Base-by-base conservation (phyloP, 495 filamentous ascomycete species). In the Trichoderma gamsii region DNA sequence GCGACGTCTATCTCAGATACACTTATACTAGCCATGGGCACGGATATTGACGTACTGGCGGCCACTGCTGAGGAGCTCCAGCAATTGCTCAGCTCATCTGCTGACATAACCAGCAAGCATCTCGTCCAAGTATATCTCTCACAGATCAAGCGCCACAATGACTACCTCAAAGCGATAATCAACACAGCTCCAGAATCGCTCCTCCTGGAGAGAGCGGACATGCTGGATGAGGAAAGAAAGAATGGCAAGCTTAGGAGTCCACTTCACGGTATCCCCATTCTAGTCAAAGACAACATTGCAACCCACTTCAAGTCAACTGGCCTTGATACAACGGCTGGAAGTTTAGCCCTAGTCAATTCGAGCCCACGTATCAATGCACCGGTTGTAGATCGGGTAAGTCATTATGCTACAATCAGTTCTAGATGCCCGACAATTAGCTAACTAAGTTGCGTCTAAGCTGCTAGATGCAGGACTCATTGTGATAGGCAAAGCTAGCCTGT, bases 261-360 rank as follows among this genome's bases (percentile, higher is more conserved):
- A 51, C 72, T 79, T 41, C 75, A 78, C 65, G 76, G 76, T 13
- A 69, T 77, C n/a, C 73, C 75, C 0, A 74, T 80, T 63, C 71
- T 80, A 56, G 70, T 80, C 27, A 80, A 79, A 41, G 72, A 78
- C 69, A 80, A 79, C 64, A 77, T 79, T 41, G 75, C 72, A 8
- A 80, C 76, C n/a, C 61, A 67, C 7, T 71, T 71, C 43, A 65
- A 66, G 11, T 71, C 70, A 65, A 69, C 43, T 46, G 43, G 43
- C 18, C 43, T 46, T 15, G 43, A 73, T 63, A 73, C 68, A n/a
- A 70, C 73, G 7, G 85, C 85, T n/a, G 87, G 87, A 12, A 88
- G 85, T 0, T 84, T 76, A 63, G 78, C 83, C 8, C 77, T 88
- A 1, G 69, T 81, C 35, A 79, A 82, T 16, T 74, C 80, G 15